Evolutionary conservation across 129 eudicot species (phyloP), one percentile per base, ranked within the genome.

Genomic region (Artemisia tridentata): DNA sequence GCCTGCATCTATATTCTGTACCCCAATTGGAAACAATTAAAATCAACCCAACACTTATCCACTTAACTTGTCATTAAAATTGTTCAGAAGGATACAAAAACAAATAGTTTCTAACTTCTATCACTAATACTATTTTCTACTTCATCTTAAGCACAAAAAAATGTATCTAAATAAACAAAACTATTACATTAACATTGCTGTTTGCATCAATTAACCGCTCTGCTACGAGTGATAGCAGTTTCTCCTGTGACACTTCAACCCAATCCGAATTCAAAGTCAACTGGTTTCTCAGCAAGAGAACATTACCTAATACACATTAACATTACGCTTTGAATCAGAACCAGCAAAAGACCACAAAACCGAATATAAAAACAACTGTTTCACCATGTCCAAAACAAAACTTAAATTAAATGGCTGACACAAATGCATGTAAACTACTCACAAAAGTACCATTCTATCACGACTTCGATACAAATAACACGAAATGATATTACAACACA

Each of bases 1-100:
- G 45, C 88, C 96, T 74, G 84, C 84, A 85, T 90, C 96, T 86
- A 83, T 90, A 80, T 80, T 79, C 98, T 93, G 92, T 76, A 84
- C 41, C 71, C 67, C 31, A 72, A 74, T 68, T 60, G 73, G 63
- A 76, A 15, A 63, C 5, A 48, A 79, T 54, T 60, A 68, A 67
- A 63, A 23, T 34, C 12, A 68, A 80, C 55, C 47, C 75, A 18
- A 20, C 1, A 29, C 51, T 65, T 64, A 12, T 38, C 23, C 53
- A 15, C 50, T 48, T 45, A 64, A 47, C 54, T 57, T 72, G 57
- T 52, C 13, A 5, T 47, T 50, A 23, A 56, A 68, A 23, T 38
- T 5, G 45, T 14, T 57, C 21, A 18, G 46, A 41, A 25, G 12
- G 1, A 47, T 17, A 23, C 48, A 27, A 66, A 46, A 54, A 18